A percentile compares a stretch with the other conserved stretches of the same genome.
These are phyloP conservation scores for Petrea volubilis DNA, from an alignment of 257 asterid species.

Conservation along the genomic window DNA sequence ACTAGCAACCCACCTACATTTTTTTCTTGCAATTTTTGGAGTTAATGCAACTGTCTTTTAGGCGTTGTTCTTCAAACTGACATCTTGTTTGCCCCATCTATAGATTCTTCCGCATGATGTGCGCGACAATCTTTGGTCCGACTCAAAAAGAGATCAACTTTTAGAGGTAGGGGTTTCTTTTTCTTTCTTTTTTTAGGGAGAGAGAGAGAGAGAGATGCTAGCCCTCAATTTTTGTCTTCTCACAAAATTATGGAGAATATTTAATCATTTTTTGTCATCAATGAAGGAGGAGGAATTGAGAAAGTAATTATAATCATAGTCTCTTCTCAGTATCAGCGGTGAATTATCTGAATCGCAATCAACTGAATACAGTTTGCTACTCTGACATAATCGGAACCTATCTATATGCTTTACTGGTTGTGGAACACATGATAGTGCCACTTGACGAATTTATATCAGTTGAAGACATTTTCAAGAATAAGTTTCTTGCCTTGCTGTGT, in stretches of 20 bases:
- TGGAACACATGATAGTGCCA: neutral
- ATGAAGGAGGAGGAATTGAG: too few species aligned
- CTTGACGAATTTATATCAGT: neutral
- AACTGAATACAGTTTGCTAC: neutral
- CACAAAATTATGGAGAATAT: too few species aligned
- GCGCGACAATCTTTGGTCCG: conserved; percentile 42
- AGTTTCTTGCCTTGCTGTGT: conserved; percentile 1
- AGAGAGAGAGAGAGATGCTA: neutral
- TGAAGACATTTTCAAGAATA: neutral
- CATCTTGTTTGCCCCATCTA: neutral
- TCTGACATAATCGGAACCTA: neutral
- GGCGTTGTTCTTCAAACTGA: neutral
- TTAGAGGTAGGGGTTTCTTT: conserved; percentile 50
- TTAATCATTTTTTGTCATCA: too few species aligned
- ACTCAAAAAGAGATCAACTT: conserved; percentile 47
- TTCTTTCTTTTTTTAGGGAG: neutral
- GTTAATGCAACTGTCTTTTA: neutral
- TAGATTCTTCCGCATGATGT: conserved; percentile 80
- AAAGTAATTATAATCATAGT: neutral
- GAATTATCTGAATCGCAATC: neutral
- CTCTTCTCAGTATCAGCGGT: neutral
- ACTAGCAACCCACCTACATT: too few species aligned
- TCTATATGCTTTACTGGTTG: neutral
- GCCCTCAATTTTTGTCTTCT: neutral
- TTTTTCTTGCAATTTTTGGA: neutral